Base-by-base conservation (phyloP, 352 stramenopile species). In the Pelagophyceae sp. region DNA sequence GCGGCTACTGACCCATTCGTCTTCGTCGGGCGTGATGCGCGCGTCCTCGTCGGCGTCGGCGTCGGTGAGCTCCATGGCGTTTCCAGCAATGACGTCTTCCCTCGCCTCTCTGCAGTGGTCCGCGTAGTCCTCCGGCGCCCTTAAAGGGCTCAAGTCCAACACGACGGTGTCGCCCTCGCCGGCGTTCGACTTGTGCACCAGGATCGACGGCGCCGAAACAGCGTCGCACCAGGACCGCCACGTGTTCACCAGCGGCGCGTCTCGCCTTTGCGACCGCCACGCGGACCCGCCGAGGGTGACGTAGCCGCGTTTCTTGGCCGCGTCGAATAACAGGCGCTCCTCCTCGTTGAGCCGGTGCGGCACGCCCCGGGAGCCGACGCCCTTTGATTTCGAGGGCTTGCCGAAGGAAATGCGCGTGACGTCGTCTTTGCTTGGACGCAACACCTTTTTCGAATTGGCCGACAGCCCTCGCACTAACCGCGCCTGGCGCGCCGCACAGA, bases 181-280 rank as follows among this genome's bases (percentile, higher is more conserved):
- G 37, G 78, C 64, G 37, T n/a, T 64, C 29, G 61, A 78, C 58
- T 87, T 87, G 63, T 87, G 83, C 51, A 87, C 54, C 27, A 83
- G 72, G 75, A 85, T 84, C 27, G 75, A 51, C 25, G 80, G 78
- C 75, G 72, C 72, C n/a, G 78, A 80, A 67, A 78, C 70, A 58
- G 83, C 83, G 80, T 87, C 83, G 71, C 81, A 85, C 32, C 85
- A 82, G 77, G 72, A 84, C 54, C 83, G 71, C 77, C 85, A 87
- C 23, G 81, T 79, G 60, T 87, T 87, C 20, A 85, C 72, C 20
- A 87, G 37, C 35, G 83, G 83, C 33, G 83, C 80, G 81, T 87
- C 83, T 25, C 83, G 72, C 64, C 83, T 45, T 70, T 84, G 78
- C 17, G 78, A 79, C 71, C 83, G 69, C 82, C 82, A 87, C 23